Conservation (phyloP, 345 rosid genomes). For the Brassica cretica region DNA sequence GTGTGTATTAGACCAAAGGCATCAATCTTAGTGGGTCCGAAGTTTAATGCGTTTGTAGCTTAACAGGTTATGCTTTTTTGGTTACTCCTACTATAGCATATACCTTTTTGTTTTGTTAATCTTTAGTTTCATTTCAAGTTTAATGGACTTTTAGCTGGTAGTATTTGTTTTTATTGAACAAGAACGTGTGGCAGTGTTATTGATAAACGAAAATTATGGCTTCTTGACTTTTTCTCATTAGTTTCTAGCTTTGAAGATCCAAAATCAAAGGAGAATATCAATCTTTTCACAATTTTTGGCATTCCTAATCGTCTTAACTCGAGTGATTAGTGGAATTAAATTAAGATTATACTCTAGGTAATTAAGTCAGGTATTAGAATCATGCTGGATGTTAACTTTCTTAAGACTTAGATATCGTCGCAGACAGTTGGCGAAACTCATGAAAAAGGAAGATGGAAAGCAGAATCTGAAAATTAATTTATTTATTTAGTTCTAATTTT, state of each 20-base stretch:
- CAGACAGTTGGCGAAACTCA: slow-evolving; percentile 26
- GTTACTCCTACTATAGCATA: background rate
- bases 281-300: background rate
- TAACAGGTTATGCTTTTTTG: background rate
- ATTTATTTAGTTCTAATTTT: background rate
- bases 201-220: slow-evolving; percentile 31
- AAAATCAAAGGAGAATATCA: slow-evolving; percentile 31
- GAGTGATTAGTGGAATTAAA: slow-evolving; percentile 23
- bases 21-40: slow-evolving; percentile 28
- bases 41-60: slow-evolving; percentile 16
- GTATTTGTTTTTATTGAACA: slow-evolving; percentile 12
- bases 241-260: slow-evolving; percentile 24
- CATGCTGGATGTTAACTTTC: slow-evolving; percentile 23
- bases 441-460: slow-evolving; percentile 18
- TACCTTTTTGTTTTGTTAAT: background rate
- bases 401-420: slow-evolving; percentile 12
- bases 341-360: background rate
- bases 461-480: slow-evolving; percentile 14
- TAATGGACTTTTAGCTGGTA: slow-evolving; percentile 14
- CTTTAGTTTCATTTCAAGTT: background rate
- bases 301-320: slow-evolving; percentile 1
- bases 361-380: background rate
- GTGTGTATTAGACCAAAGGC: slow-evolving; percentile 22
- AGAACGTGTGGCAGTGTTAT: slow-evolving; percentile 44
- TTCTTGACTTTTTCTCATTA: slow-evolving; percentile 31